Evolutionary conservation across 352 stramenopile genomes (phyloP), one percentile per base, ranked within the genome.

Genomic region (Globisporangium orthogonon): DNA sequence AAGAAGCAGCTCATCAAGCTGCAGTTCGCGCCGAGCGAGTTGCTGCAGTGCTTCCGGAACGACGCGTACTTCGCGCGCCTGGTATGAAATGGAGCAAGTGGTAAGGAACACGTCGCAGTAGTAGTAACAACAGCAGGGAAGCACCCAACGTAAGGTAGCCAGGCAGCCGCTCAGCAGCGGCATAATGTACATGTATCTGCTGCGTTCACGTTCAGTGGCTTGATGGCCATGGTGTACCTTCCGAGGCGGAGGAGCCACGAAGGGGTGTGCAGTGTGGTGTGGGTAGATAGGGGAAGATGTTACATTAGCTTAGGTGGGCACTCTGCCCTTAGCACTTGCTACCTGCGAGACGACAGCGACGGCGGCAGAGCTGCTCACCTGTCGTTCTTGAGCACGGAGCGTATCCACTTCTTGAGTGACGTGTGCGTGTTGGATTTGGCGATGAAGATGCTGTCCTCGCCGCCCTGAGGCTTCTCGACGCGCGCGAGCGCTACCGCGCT

Each of bases 1-100:
- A 86, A 89, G 61, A 86, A 86, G 61, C 73, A 87, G 54, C 64
- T 88, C 45, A 67, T 94, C 50, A 91, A 91, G 65, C 66, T 92
- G n/a, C 58, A 82, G 11, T 82, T 76, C 45, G 85, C 66, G 39
- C 71, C 77, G 10, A 90, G 77, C 45, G 78, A 92, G 30, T 56
- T 91, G 40, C 60, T 87, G 28, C 78, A 89, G 60, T 72, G 67
- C 58, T 91, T 94, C 63, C 74, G 73, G 43, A 76, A 77, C 56
- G 80, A 94, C 52, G 52, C 70, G 29, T 94, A 82, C 71, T 91
- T 94, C 58, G 75, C 79, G 23, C 67, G 79, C 11, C 69, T 94
- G 47, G 67, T 91, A 40, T 91, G 82, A 37, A 35, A 23, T 23
- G 14, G 44, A 47, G 2, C 2, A 30, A 54, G 17, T n/a, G 31